Base-by-base conservation (phyloP, 345 rosid genomes). In the Clausena lansium region DNA sequence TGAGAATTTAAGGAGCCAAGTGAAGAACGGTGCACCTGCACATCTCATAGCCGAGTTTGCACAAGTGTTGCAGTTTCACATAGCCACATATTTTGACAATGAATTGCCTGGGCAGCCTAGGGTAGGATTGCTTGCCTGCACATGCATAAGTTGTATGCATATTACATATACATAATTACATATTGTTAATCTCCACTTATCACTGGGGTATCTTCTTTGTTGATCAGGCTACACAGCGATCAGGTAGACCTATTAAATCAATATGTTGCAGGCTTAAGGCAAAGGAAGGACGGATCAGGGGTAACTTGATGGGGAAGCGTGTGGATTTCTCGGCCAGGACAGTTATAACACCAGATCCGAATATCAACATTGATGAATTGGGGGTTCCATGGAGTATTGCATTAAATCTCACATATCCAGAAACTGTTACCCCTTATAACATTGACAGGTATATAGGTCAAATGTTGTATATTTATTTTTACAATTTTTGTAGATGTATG, bases 361-460 rank as follows among this genome's bases (percentile, higher is more conserved):
- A 84, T 73, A 92, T 95, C 59, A 95, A 95, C 83, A 93, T 95
- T 47, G 99, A 95, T 86, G 79, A 95, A 76, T 89, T 95, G 64
- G 99, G 99, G 24, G 99, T 95, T 27, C 99, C 99, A 8, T 95
- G 98, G 99, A 95, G 98, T 86, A 95, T 93, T 77, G 98, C 97
- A 27, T 84, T 95, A 78, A 95, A 95, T 85, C 93, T 95, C 70
- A 92, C 98, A 14, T 95, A 95, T 81, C 99, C 98, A 2, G 99
- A 93, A 84, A 91, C 99, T 15, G 98, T 93, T 76, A 95, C 99
- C 17, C 98, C 98, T 8, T 95, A 95, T 82, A 95, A 95, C 89
- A 90, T 95, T 80, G 99, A 95, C 79, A 95, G 91, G 99, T 91
- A 28, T 5, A 30, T 57, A 79, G 62, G 33, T 77, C 9, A n/a